Evolutionary conservation across 768 basidiomycete species (phyloP), one percentile per base, ranked within the genome.

Genomic region (Hortiboletus flavorubellus): DNA sequence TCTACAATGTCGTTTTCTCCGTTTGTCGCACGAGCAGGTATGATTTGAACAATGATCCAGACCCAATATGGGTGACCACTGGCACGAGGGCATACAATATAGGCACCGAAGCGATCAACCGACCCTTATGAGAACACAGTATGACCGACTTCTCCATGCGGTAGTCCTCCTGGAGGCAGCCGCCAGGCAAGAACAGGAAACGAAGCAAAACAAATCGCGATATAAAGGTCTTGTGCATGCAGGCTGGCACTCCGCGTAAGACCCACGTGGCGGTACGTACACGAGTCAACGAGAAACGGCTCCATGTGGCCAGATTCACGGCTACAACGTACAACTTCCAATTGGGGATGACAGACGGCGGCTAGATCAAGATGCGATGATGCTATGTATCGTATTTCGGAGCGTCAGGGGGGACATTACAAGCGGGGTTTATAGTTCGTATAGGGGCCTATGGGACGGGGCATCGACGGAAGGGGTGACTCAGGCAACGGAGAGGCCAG

Each of bases 311-410:
- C 15, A 14, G 33, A 37, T 15, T 34, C 51, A 26, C 4, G 29
- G 42, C 8, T 16, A 23, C 30, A 12, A 56, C 23, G 30, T 26
- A 12, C 47, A 1, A 40, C 31, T 49, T 51, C 55, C 40, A 23
- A 51, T 34, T 39, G 23, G 18, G 46, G 41, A 38, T 43, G 26
- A 4, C 21, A 47, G 30, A 46, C 6, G 42, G 14, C 7, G 26
- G 38, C n/a, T 39, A 39, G n/a, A 44, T 46, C 34, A 49, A 61
- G 31, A 62, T 33, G 14, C 21, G 6, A 26, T 35, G 26, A 46
- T 50, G 23, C 49, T 58, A 47, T 45, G 33, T 51, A 62, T 50
- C 41, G 33, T 51, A 55, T 63, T 51, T 46, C 53, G 43, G 29
- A 26, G 26, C 26, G 26, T 30, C 12, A 45, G 18, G 29, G 14